Evolutionary conservation across 2,329 filamentous ascomycete species (phyloP).

Genomic region (Colletotrichum nymphaeae): DNA sequence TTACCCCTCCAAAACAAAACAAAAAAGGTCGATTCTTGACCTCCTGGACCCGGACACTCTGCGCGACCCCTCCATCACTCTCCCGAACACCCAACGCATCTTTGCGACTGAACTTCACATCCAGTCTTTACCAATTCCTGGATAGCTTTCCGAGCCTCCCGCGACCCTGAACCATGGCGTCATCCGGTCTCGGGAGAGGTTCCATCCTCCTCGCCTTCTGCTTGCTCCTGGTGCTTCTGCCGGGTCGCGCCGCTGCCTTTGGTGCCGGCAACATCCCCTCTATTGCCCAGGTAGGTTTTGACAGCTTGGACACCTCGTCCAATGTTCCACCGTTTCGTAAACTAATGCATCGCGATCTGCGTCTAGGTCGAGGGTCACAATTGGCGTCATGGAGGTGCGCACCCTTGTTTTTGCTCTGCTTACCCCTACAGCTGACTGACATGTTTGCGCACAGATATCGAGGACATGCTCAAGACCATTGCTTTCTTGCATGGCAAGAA

Average conservation of each 20-base stretch:
- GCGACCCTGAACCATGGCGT: slow-evolving; percentile 54
- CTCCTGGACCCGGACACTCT: slow-evolving; percentile 8
- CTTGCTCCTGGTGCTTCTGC: slow-evolving; percentile 67
- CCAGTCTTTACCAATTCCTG: slow-evolving; percentile 1
- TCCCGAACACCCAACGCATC: slow-evolving; percentile 12
- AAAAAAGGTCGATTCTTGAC: slow-evolving; percentile 11
- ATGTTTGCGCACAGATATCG: slow-evolving; percentile 68
- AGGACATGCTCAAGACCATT: slow-evolving; percentile 83
- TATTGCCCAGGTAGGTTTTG: slow-evolving; percentile 57
- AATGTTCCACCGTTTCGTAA: background rate
- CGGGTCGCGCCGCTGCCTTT: slow-evolving; percentile 69
- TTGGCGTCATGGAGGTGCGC: slow-evolving; percentile 74
- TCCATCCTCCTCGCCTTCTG: slow-evolving; percentile 63
- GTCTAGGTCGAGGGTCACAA: slow-evolving; percentile 74
- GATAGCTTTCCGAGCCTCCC: slow-evolving; percentile 2
- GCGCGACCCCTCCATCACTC: slow-evolving; percentile 5
- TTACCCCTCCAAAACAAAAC: slow-evolving; percentile 11
- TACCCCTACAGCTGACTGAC: slow-evolving; percentile 3
- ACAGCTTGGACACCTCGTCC: background rate
- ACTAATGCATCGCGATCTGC: slow-evolving; percentile 37
- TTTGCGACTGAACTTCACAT: slow-evolving; percentile 14
- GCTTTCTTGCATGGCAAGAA: slow-evolving; percentile 85
- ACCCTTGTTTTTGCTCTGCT: background rate
- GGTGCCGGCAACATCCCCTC: slow-evolving; percentile 80
- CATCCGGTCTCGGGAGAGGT: slow-evolving; percentile 58